A percentile compares a stretch with the other conserved stretches of the same genome.
phyloP scores from a whole-genome alignment of 2,329 filamentous ascomycete species.

The Beauveria varroae region DNA sequence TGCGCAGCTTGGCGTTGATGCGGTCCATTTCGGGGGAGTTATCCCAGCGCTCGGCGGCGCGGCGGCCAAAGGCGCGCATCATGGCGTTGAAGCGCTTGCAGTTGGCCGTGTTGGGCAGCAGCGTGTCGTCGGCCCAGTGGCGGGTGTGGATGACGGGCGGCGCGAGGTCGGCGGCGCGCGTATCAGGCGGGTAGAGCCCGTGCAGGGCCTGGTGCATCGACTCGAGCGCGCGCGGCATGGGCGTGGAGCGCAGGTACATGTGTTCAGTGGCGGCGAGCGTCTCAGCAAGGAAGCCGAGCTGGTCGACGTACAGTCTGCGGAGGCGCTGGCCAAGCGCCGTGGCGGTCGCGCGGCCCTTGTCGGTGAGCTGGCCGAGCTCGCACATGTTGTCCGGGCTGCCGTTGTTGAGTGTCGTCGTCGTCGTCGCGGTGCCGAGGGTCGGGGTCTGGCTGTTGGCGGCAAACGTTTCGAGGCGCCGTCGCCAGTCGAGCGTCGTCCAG shows the following conservation, averaged over 20 bases:
- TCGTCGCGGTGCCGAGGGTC: slow-evolving; percentile 48
- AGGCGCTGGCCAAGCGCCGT: slow-evolving; percentile 60
- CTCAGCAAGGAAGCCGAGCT: slow-evolving; percentile 62
- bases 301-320: slow-evolving; percentile 65
- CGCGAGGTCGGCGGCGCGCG: slow-evolving; percentile 41
- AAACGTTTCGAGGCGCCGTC: slow-evolving; percentile 77
- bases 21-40: slow-evolving; percentile 74
- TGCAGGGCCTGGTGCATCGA: slow-evolving; percentile 69
- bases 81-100: slow-evolving; percentile 67
- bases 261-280: slow-evolving; percentile 44
- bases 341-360: slow-evolving; percentile 65
- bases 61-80: slow-evolving; percentile 61
- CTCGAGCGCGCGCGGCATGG: slow-evolving; percentile 68
- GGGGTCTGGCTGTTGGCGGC: slow-evolving; percentile 44
- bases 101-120: slow-evolving; percentile 70
- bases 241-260: slow-evolving; percentile 67
- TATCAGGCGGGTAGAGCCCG: slow-evolving; percentile 60
- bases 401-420: slow-evolving; percentile 28
- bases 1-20: slow-evolving; percentile 66
- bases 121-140: slow-evolving; percentile 61
- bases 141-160: slow-evolving; percentile 60
- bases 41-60: slow-evolving; percentile 68
- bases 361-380: slow-evolving; percentile 69
- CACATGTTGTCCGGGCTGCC: slow-evolving; percentile 64
- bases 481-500: slow-evolving; percentile 48